These are phyloP conservation scores for Exophiala oligosperma DNA, from an alignment of 2,329 filamentous ascomycete species.

Conservation along the genomic window DNA sequence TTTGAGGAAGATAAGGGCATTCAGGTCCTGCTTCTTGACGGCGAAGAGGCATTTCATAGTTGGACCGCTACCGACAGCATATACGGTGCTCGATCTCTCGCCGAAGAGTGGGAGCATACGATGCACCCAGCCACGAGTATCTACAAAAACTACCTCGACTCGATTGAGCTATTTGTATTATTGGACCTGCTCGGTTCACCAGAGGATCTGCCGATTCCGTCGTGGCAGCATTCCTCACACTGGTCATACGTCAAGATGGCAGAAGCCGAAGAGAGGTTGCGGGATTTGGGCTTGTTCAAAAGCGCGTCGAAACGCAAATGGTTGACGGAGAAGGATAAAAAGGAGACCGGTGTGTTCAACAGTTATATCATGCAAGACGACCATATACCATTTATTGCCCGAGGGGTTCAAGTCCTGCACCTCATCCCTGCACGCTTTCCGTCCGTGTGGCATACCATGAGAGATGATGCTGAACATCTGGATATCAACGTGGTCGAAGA, in stretches of 20 bases:
- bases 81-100: constrained; percentile 82
- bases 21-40: constrained; percentile 87
- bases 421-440: constrained; percentile 86
- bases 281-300: constrained; percentile 65
- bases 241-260: constrained; percentile 87
- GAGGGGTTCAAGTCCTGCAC: constrained; percentile 86
- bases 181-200: constrained; percentile 77
- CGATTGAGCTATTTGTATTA: constrained; percentile 87
- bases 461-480: constrained; percentile 81
- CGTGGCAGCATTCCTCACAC: constrained; percentile 86
- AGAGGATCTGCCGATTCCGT: constrained; percentile 68
- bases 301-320: constrained; percentile 47
- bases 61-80: constrained; percentile 84
- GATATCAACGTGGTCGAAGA: constrained; percentile 79
- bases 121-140: constrained; percentile 70
- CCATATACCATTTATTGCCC: constrained; percentile 83
- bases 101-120: constrained; percentile 74
- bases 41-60: constrained; percentile 82
- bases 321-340: constrained; percentile 30
- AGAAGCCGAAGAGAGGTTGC: constrained; percentile 70
- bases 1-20: constrained; percentile 78
- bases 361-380: constrained; percentile 72
- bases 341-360: constrained; percentile 46
- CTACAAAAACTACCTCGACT: constrained; percentile 70
- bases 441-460: constrained; percentile 78